phyloP scores from a whole-genome alignment of 2,329 filamentous ascomycete genomes.

The Ceratocystis eucalypticola region DNA sequence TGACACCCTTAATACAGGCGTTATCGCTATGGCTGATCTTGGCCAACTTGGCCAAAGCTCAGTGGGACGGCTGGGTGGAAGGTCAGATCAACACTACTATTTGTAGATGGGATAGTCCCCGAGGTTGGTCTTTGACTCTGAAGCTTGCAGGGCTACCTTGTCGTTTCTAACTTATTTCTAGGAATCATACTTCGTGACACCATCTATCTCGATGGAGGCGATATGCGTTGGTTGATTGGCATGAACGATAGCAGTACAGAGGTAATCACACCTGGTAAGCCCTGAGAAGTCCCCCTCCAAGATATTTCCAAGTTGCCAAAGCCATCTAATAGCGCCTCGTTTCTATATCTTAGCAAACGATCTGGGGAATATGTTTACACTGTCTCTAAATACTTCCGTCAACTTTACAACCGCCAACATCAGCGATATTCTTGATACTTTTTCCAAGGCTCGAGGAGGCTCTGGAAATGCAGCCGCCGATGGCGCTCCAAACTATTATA shows the following conservation, averaged over 20 bases:
- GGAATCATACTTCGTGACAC: conserved; percentile 47
- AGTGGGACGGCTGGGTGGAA: conserved; percentile 35
- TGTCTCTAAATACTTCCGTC: conserved; percentile 42
- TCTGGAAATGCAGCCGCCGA: conserved; percentile 39
- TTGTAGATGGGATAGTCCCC: conserved; percentile 41
- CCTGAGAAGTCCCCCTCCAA: not conserved
- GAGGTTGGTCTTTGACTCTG: conserved; percentile 26
- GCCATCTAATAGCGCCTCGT: not conserved
- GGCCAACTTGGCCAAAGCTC: conserved; percentile 27
- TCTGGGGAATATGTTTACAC: conserved; percentile 39
- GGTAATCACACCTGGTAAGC: conserved; percentile 31
- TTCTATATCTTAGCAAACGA: conserved; percentile 33
- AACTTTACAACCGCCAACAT: conserved; percentile 20
- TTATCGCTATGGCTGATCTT: conserved; percentile 21
- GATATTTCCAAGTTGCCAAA: conserved; percentile 10
- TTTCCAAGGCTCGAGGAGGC: conserved; percentile 36
- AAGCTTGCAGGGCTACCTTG: not conserved
- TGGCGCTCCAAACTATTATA: conserved; percentile 41
- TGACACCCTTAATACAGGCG: not conserved
- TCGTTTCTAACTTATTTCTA: conserved; percentile 23
- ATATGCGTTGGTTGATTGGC: conserved; percentile 39
- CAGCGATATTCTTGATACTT: conserved; percentile 40
- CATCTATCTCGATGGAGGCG: conserved; percentile 52
- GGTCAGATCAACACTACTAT: conserved; percentile 44
- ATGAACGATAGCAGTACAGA: conserved; percentile 32